A percentile compares a stretch with the other conserved stretches of the same genome.
Conservation (phyloP, 2,329 filamentous ascomycete species). For the Pseudogymnoascus sp. region DNA sequence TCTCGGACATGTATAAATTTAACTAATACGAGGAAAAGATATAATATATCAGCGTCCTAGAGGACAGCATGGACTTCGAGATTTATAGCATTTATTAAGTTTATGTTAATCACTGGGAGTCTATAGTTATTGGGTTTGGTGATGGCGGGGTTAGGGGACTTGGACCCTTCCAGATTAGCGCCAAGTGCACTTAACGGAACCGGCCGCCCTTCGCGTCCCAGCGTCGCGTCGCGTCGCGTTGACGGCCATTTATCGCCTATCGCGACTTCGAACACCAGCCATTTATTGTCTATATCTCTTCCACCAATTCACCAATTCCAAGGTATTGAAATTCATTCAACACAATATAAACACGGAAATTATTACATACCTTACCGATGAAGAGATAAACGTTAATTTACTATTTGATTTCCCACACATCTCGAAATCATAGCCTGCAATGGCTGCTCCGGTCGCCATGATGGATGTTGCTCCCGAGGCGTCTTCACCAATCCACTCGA, state of each 20-base stretch:
- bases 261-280: not conserved
- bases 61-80: not conserved
- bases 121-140: not conserved
- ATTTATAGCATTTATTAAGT: not conserved
- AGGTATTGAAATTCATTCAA: not conserved
- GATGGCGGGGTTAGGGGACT: not conserved
- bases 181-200: conserved; percentile 8
- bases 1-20: not conserved
- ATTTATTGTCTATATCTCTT: not conserved
- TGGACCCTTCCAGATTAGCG: conserved; percentile 7
- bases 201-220: conserved; percentile 1
- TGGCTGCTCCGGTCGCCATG: conserved; percentile 1
- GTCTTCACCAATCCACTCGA: conserved; percentile 2
- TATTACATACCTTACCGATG: conserved; percentile 4
- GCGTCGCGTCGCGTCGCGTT: conserved; percentile 1
- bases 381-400: not conserved
- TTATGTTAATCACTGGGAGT: not conserved
- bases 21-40: not conserved
- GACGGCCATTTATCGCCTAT: not conserved
- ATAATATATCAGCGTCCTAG: not conserved
- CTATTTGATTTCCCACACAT: not conserved
- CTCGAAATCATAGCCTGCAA: not conserved
- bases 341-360: not conserved
- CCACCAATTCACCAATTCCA: not conserved
- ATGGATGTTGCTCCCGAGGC: not conserved